Conservation (phyloP, 164 flowering plant genomes). For the Piper betle region DNA sequence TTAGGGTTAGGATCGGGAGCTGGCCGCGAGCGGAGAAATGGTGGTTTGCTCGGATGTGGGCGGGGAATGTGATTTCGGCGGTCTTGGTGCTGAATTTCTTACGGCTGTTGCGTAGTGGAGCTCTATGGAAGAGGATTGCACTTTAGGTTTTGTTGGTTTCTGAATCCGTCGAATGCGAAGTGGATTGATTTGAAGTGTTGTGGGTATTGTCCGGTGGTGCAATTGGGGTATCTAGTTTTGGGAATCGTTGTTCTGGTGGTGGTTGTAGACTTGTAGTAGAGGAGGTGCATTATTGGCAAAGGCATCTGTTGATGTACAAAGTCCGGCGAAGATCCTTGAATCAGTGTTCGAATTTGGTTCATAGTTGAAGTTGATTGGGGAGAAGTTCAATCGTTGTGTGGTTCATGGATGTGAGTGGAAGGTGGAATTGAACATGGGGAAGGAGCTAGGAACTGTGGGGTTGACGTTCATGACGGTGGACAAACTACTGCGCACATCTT, state of each 20-base stretch:
- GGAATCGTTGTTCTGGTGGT: slow-evolving; percentile 12
- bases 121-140: slow-evolving; percentile 51
- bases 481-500: slow-evolving; percentile 22
- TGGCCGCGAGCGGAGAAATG: slow-evolving; percentile 4
- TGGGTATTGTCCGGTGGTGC: no score
- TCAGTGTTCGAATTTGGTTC: not conserved
- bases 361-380: not conserved
- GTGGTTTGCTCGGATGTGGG: slow-evolving; percentile 13
- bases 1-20: slow-evolving; percentile 27
- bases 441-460: slow-evolving; percentile 42
- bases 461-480: slow-evolving; percentile 41
- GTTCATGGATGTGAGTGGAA: slow-evolving; percentile 28
- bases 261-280: slow-evolving; percentile 13
- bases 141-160: slow-evolving; percentile 15
- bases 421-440: slow-evolving; percentile 64
- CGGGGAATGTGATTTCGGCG: slow-evolving; percentile 11
- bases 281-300: slow-evolving; percentile 10
- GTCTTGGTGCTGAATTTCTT: slow-evolving; percentile 7
- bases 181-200: no score
- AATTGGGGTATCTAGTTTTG: no score
- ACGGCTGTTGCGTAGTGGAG: slow-evolving; percentile 7
- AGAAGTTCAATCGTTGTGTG: not conserved
- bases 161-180: not conserved
- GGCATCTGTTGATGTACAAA: slow-evolving; percentile 21
- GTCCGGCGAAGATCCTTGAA: slow-evolving; percentile 1